These are phyloP conservation scores for Mycogone perniciosa DNA, from an alignment of 2,329 filamentous ascomycete genomes.

Conservation along the genomic window DNA sequence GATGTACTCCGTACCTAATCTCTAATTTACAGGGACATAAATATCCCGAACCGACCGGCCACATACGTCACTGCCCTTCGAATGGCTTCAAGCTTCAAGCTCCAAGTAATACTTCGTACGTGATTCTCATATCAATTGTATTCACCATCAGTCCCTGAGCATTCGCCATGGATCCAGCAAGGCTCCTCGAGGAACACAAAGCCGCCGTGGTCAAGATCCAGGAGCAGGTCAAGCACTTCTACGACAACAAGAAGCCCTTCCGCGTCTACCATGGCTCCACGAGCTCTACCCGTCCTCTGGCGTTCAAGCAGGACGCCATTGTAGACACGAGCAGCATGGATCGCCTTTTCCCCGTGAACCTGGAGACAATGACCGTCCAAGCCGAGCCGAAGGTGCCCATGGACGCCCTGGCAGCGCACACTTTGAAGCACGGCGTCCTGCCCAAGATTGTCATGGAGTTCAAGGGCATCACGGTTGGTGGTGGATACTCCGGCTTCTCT, in stretches of 20 bases:
- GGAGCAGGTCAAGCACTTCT: constrained; percentile 22
- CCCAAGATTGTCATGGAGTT: constrained; percentile 56
- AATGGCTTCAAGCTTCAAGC: too few relatives aligned
- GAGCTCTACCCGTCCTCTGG: constrained; percentile 48
- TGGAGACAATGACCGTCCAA: constrained; percentile 39
- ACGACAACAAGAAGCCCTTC: constrained; percentile 37
- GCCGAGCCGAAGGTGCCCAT: constrained; percentile 55
- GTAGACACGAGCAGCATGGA: constrained; percentile 50
- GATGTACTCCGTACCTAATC: too few relatives aligned
- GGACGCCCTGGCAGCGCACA: constrained; percentile 47
- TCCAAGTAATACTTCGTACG: too few relatives aligned
- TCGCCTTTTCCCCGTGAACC: constrained; percentile 48
- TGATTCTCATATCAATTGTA: too few relatives aligned
- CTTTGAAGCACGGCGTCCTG: constrained; percentile 42
- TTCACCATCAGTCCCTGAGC: too few relatives aligned
- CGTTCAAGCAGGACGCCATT: constrained; percentile 32
- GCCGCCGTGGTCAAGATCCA: constrained; percentile 22
- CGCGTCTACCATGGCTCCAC: constrained; percentile 57
- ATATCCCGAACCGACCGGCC: too few relatives aligned
- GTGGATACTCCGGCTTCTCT: constrained; percentile 49
- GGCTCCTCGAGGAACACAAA: constrained; percentile 23
- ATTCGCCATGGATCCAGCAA: constrained; percentile 7
- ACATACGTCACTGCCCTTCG: too few relatives aligned
- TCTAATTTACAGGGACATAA: too few relatives aligned
- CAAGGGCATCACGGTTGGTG: constrained; percentile 53